These are phyloP conservation scores for Acmispon strigosus DNA, from an alignment of 306 rosid species.

Conservation along the genomic window DNA sequence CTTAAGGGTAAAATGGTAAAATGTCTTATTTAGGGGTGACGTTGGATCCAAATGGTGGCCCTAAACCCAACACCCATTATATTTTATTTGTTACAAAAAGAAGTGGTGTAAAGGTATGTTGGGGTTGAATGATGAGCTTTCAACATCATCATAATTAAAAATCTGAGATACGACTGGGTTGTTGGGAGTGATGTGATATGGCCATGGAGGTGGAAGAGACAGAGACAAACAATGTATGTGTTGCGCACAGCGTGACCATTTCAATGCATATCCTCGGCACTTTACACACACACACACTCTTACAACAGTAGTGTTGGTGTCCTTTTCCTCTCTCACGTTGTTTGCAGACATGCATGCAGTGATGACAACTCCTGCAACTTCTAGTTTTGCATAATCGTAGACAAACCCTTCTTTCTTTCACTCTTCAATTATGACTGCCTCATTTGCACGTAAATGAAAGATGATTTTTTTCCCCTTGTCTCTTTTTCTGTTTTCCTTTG, in stretches of 20 bases:
- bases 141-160: background rate
- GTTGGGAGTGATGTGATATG: background rate
- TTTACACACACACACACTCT: background rate
- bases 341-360: slow-evolving; percentile 29
- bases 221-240: background rate
- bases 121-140: no score
- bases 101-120: no score
- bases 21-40: no score
- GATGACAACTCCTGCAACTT: slow-evolving; percentile 41
- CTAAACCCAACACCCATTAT: no score
- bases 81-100: no score
- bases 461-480: no score
- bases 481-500: no score
- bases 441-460: slow-evolving; percentile 22
- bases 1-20: no score
- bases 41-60: no score
- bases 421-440: slow-evolving; percentile 40
- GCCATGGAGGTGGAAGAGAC: background rate
- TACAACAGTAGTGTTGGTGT: background rate
- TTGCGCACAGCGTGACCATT: background rate
- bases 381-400: slow-evolving; percentile 39
- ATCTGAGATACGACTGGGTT: background rate
- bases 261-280: background rate
- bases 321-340: slow-evolving; percentile 12
- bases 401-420: slow-evolving; percentile 35